Percentiles rank a stretch among this genome's conserved stretches.
Conservation (phyloP, 2,329 filamentous ascomycete species). For the Amauroascus niger region DNA sequence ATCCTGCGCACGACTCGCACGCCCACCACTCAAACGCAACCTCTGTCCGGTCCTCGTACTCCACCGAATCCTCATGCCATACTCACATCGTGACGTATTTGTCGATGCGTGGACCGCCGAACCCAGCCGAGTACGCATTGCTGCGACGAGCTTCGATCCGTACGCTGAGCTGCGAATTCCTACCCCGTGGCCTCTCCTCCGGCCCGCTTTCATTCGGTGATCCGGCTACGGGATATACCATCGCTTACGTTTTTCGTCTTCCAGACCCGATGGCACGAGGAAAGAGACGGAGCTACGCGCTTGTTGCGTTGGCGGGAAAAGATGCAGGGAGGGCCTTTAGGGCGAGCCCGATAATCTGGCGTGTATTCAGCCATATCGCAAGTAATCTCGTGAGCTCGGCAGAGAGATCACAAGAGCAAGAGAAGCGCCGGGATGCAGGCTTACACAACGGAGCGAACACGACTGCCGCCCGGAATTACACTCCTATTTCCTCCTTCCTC, state of each 20-base stretch:
- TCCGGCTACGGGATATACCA: slow-evolving; percentile 47
- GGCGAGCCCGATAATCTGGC: slow-evolving; percentile 42
- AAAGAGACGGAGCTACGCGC: slow-evolving; percentile 47
- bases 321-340: slow-evolving; percentile 41
- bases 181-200: slow-evolving; percentile 47
- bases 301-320: slow-evolving; percentile 48
- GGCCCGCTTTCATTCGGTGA: slow-evolving; percentile 52
- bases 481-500: slow-evolving; percentile 49
- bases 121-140: slow-evolving; percentile 45
- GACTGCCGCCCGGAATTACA: slow-evolving; percentile 35
- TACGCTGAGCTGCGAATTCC: slow-evolving; percentile 48
- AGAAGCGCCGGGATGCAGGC: slow-evolving; percentile 33
- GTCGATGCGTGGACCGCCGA: slow-evolving; percentile 47
- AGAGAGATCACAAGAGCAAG: slow-evolving; percentile 37
- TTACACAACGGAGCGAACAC: neutral
- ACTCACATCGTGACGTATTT: slow-evolving; percentile 50
- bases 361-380: slow-evolving; percentile 47
- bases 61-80: slow-evolving; percentile 42
- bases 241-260: slow-evolving; percentile 51
- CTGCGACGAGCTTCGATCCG: slow-evolving; percentile 50
- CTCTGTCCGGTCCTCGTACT: slow-evolving; percentile 33
- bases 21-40: slow-evolving; percentile 31
- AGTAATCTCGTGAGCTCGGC: slow-evolving; percentile 42
- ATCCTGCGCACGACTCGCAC: slow-evolving; percentile 31
- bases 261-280: slow-evolving; percentile 50